Conservation (phyloP, 1,284 basidiomycete species). For the Athelia psychrophila region DNA sequence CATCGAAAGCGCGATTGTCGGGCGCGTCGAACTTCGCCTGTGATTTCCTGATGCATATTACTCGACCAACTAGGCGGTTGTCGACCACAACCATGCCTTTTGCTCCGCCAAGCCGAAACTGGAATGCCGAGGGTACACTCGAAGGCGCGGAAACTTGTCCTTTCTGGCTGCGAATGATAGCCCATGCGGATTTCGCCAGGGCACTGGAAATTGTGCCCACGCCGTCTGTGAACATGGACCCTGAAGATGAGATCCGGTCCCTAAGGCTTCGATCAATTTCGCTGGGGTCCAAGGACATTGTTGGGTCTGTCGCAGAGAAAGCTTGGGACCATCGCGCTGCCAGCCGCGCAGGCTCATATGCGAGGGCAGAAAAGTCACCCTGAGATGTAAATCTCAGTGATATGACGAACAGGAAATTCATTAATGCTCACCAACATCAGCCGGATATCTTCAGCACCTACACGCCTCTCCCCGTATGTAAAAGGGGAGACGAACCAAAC, state of each 20-base stretch:
- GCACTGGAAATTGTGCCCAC: slow-evolving; percentile 39
- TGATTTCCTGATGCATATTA: slow-evolving; percentile 39
- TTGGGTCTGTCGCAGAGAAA: slow-evolving; percentile 46
- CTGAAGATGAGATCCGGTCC: slow-evolving; percentile 20
- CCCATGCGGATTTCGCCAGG: slow-evolving; percentile 32
- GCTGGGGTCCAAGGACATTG: slow-evolving; percentile 28
- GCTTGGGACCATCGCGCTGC: slow-evolving; percentile 54
- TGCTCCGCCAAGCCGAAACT: slow-evolving; percentile 39
- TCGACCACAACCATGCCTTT: slow-evolving; percentile 49
- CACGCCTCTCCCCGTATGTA: slow-evolving; percentile 13
- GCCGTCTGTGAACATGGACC: slow-evolving; percentile 43
- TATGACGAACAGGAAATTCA: slow-evolving; percentile 1
- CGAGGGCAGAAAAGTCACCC: slow-evolving; percentile 36
- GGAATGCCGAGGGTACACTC: slow-evolving; percentile 31
- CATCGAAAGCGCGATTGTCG: slow-evolving; percentile 37
- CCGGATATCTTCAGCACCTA: slow-evolving; percentile 29
- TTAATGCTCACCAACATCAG: slow-evolving; percentile 23
- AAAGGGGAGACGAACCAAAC: slow-evolving; percentile 61
- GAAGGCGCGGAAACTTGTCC: slow-evolving; percentile 11
- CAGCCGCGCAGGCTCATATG: slow-evolving; percentile 39
- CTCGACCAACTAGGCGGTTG: slow-evolving; percentile 26
- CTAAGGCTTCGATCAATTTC: slow-evolving; percentile 27
- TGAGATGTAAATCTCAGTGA: slow-evolving; percentile 13
- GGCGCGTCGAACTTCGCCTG: slow-evolving; percentile 47
- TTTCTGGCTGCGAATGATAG: slow-evolving; percentile 18